phyloP scores from a whole-genome alignment of 2,329 filamentous ascomycete genomes.

The Aspergillus udagawae region DNA sequence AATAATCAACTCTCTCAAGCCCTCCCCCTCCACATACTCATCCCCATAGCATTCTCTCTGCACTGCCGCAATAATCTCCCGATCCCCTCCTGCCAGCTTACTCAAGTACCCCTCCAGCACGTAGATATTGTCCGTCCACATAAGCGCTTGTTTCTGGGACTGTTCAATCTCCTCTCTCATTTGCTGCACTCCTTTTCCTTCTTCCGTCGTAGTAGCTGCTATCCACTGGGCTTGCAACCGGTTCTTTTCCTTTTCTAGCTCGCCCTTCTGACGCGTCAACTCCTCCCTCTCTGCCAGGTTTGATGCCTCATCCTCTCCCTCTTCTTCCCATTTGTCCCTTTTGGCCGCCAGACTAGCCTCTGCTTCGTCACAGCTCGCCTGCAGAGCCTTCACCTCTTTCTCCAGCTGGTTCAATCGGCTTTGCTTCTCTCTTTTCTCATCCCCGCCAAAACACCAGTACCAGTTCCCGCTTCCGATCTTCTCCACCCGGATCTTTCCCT shows the following conservation, averaged over 20 bases:
- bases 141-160: slow-evolving; percentile 29
- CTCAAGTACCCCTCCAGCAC: slow-evolving; percentile 39
- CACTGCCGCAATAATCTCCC: slow-evolving; percentile 41
- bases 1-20: slow-evolving; percentile 41
- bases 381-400: slow-evolving; percentile 27
- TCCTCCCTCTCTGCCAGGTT: slow-evolving; percentile 16
- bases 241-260: slow-evolving; percentile 28
- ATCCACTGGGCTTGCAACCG: slow-evolving; percentile 23
- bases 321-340: slow-evolving; percentile 26
- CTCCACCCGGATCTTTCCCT: slow-evolving; percentile 60
- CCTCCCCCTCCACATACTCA: slow-evolving; percentile 53
- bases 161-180: slow-evolving; percentile 31
- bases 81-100: slow-evolving; percentile 39
- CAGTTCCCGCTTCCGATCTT: slow-evolving; percentile 69
- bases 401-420: slow-evolving; percentile 22
- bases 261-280: slow-evolving; percentile 18
- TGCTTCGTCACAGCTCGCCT: slow-evolving; percentile 27
- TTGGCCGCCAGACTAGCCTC: slow-evolving; percentile 37
- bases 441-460: slow-evolving; percentile 65
- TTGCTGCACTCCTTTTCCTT: slow-evolving; percentile 32
- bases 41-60: slow-evolving; percentile 49
- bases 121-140: slow-evolving; percentile 45
- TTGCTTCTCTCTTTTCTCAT: slow-evolving; percentile 50
- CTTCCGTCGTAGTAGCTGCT: slow-evolving; percentile 17
- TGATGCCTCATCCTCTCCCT: slow-evolving; percentile 16